These are phyloP conservation scores for Aegilops bicornis DNA, from an alignment of 176 grass and related monocot genomes.

Conservation along the genomic window DNA sequence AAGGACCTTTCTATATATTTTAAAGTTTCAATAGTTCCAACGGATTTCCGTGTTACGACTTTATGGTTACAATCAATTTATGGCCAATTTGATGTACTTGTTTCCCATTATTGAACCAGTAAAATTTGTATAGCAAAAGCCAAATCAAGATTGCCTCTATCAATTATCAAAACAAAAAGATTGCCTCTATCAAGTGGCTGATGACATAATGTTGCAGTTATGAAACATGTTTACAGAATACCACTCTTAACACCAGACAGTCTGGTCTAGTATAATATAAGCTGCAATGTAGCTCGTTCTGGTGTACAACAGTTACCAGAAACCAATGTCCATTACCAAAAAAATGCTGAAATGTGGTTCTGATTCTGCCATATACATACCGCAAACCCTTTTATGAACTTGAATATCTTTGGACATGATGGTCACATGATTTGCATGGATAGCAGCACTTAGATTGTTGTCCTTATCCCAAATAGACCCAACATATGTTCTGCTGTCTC, in stretches of 20 bases:
- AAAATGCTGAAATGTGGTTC: neutral
- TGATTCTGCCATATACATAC: neutral
- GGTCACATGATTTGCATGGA: neutral
- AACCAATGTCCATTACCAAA: neutral
- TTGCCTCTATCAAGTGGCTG: no score
- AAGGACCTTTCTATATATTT: neutral
- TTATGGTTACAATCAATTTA: neutral
- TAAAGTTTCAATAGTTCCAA: neutral
- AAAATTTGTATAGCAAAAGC: neutral
- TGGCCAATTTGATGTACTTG: neutral
- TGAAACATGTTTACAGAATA: neutral
- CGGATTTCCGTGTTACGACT: neutral
- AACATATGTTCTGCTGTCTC: neutral
- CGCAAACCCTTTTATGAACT: neutral
- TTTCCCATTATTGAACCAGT: neutral
- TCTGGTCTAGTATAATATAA: neutral
- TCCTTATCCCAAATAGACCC: neutral
- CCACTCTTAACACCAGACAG: neutral
- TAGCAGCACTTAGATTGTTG: neutral
- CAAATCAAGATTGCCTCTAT: no score
- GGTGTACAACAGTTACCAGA: neutral
- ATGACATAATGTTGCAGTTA: neutral
- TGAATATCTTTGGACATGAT: neutral
- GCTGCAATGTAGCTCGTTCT: neutral
- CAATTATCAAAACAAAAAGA: no score